Conservation (phyloP, 148 eudicot genomes). For the Vaccinium macrocarpon region DNA sequence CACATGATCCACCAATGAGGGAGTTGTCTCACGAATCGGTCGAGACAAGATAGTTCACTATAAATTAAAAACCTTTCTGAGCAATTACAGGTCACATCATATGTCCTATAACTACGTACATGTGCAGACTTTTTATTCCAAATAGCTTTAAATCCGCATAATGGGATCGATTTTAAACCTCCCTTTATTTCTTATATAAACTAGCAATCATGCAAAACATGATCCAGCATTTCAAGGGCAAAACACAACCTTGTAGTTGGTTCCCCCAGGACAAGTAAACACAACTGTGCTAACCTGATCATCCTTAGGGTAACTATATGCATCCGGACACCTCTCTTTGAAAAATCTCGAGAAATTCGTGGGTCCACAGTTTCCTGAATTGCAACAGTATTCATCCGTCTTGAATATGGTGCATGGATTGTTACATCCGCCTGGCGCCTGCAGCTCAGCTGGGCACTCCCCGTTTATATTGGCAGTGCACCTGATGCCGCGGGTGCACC, state of each 20-base stretch:
- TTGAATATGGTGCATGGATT: conserved; percentile 43
- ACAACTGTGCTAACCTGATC: conserved; percentile 29
- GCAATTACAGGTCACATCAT: not conserved
- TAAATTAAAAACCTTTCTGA: not conserved
- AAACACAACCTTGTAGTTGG: conserved; percentile 47
- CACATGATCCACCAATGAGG: too few relatives aligned
- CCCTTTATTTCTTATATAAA: not conserved
- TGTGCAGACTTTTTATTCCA: not conserved
- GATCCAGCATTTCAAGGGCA: conserved; percentile 25
- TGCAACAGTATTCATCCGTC: conserved; percentile 40
- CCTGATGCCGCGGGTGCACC: conserved; percentile 21
- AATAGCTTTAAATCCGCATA: not conserved
- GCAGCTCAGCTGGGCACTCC: conserved; percentile 31
- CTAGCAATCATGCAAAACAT: too few relatives aligned
- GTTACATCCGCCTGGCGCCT: conserved; percentile 39
- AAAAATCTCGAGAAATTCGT: conserved; percentile 36
- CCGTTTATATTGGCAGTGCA: conserved; percentile 7
- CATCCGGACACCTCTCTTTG: conserved; percentile 36
- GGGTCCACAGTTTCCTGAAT: conserved; percentile 26
- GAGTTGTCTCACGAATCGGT: not conserved
- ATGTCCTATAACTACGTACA: not conserved
- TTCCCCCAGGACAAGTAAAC: conserved; percentile 42
- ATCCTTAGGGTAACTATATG: conserved; percentile 41
- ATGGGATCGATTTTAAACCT: not conserved
- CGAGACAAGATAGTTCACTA: not conserved